Evolutionary conservation across 192 early-diverging fungal species (phyloP).

Genomic region (Funneliformis mosseae): DNA sequence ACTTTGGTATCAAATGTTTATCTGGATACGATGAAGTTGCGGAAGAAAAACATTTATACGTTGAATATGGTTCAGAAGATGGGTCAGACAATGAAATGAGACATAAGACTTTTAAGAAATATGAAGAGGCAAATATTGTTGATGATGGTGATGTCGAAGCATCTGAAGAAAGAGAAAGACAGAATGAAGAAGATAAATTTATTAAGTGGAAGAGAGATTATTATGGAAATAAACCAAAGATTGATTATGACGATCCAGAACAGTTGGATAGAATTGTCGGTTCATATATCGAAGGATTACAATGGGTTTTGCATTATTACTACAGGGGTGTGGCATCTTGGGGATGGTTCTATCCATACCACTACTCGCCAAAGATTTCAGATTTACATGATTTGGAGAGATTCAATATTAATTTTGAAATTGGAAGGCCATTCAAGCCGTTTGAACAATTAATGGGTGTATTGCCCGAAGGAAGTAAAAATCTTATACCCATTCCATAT

Average conservation of each 20-base stretch:
- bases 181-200: conserved; percentile 82
- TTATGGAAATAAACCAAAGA: conserved; percentile 56
- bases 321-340: conserved; percentile 95
- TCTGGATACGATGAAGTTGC: conserved; percentile 40
- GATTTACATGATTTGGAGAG: conserved; percentile 55
- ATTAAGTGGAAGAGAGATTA: conserved; percentile 58
- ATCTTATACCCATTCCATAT: conserved; percentile 80
- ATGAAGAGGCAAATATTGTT: conserved; percentile 53
- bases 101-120: conserved; percentile 59
- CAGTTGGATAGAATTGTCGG: conserved; percentile 64
- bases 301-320: conserved; percentile 98
- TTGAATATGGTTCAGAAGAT: conserved; percentile 51
- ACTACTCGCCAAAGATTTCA: conserved; percentile 91
- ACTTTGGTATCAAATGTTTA: conserved; percentile 48
- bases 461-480: conserved; percentile 81
- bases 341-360: conserved; percentile 98
- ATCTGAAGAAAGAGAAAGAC: conserved; percentile 61
- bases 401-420: conserved; percentile 74
- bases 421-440: conserved; percentile 88
- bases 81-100: conserved; percentile 49
- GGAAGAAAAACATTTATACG: conserved; percentile 45
- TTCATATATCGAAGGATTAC: conserved; percentile 89
- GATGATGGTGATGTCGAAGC: conserved; percentile 38
- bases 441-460: conserved; percentile 99
- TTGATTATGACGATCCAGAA: conserved; percentile 44